These are phyloP conservation scores for Scleroderma citrinum DNA, from an alignment of 768 basidiomycete species.

Conservation along the genomic window DNA sequence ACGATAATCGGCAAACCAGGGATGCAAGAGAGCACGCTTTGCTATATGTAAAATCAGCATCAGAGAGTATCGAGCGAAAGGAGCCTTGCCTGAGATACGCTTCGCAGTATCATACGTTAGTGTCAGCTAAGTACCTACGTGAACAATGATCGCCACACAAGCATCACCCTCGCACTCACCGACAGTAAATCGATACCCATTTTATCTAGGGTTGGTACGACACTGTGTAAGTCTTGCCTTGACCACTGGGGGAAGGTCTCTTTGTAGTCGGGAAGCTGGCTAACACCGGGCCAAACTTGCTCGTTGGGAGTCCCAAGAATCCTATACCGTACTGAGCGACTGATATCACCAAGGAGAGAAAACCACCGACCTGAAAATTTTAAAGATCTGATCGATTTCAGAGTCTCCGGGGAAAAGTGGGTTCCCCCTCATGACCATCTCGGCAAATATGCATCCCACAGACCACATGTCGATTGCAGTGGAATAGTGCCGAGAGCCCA, in stretches of 20 bases:
- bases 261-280: conserved; percentile 89
- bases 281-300: conserved; percentile 87
- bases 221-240: conserved; percentile 58
- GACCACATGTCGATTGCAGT: conserved; percentile 99
- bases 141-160: neutral
- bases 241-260: conserved; percentile 95
- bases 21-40: conserved; percentile 49
- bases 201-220: conserved; percentile 68
- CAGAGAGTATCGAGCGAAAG: conserved; percentile 2
- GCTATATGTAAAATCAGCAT: conserved; percentile 28
- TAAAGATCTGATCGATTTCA: conserved; percentile 99
- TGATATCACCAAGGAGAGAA: neutral
- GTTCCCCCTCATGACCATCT: conserved; percentile 92
- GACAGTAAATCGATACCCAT: conserved; percentile 76
- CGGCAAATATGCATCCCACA: conserved; percentile 98
- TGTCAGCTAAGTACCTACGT: conserved; percentile 42
- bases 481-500: conserved; percentile 93
- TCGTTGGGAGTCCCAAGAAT: conserved; percentile 93
- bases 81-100: conserved; percentile 76
- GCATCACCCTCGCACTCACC: conserved; percentile 32
- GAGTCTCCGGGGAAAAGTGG: conserved; percentile 98
- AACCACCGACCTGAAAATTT: conserved; percentile 80
- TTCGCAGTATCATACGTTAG: conserved; percentile 86
- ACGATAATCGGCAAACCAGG: conserved; percentile 47
- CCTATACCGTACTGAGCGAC: conserved; percentile 36